phyloP scores from a whole-genome alignment of 768 basidiomycete species.

The Cytidiella melzeri region DNA sequence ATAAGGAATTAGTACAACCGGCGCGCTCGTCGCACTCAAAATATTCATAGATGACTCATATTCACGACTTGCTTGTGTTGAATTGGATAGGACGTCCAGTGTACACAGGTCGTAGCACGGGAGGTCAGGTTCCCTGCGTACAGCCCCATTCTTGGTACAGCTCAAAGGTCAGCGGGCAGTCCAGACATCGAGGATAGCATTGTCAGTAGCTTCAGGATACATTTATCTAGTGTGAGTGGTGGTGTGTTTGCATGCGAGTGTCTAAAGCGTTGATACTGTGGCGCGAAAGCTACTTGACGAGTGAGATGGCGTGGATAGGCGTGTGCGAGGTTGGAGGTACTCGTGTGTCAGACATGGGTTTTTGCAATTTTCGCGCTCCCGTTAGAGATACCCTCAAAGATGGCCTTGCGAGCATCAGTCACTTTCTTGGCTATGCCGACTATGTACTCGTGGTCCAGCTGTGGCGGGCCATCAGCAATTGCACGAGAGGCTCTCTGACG shows the following conservation, averaged over 20 bases:
- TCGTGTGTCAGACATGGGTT: constrained; percentile 21
- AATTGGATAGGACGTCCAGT: no score
- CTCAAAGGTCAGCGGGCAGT: not conserved
- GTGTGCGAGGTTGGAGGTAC: not conserved
- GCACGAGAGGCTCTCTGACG: not conserved
- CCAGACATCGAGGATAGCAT: not conserved
- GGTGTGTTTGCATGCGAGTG: not conserved
- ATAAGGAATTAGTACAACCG: no score
- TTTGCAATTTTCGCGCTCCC: constrained; percentile 53
- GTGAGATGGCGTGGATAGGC: not conserved
- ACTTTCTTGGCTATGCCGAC: constrained; percentile 53
- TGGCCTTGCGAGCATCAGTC: constrained; percentile 64
- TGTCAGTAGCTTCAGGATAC: not conserved
- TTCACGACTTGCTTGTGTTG: no score
- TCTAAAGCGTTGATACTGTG: not conserved
- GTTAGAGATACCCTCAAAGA: constrained; percentile 65
- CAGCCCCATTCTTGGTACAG: not conserved
- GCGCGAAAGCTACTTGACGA: not conserved
- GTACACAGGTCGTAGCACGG: no score
- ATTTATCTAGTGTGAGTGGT: not conserved
- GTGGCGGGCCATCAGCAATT: not conserved
- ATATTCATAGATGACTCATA: no score
- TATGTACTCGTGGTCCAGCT: not conserved
- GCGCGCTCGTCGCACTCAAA: no score
- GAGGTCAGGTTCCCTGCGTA: no score